Evolutionary conservation across 371 early-diverging fungal species (phyloP), one percentile per base, ranked within the genome.

Genomic region (Mortierella sp.): DNA sequence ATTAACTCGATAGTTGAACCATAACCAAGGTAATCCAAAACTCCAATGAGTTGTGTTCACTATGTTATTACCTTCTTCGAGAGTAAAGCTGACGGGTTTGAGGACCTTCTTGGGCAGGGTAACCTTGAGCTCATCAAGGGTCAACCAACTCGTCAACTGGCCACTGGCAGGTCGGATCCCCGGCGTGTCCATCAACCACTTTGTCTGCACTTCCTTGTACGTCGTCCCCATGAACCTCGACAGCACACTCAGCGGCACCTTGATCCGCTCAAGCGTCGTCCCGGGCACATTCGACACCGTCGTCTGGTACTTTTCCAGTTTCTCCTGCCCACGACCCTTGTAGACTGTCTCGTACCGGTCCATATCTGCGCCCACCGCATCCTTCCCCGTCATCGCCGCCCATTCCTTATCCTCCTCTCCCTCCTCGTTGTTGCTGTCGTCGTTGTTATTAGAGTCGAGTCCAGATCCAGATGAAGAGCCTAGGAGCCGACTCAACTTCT

Each of bases 251-350:
- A 83, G 68, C 0, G 84, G 84, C 0, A 83, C 75, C 48, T 75
- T 83, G 71, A 83, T 76, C 71, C 66, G 37, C 48, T 68, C 76
- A 31, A 79, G 37, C 0, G 84, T 83, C 26, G 84, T 83, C 2
- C 84, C 84, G 0, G 84, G 84, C 8, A 83, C 73, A 43, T 83
- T 83, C 41, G 84, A 83, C 13, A 83, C 84, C 4, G 79, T 79
- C 0, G 79, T 76, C 61, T 78, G 47, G 65, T 79, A 79, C 43
- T 70, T 64, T 34, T 50, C 40, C 14, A 73, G 40, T 48, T 75
- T 79, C 34, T 81, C 77, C 48, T 53, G 22, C 13, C 74, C 82
- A 3, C 78, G 50, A 3, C 40, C 65, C 70, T 71, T 77, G 52
- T 71, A 77, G 19, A 77, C 8, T 2, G 22, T 8, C 52, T 77